Evolutionary conservation across 2,329 filamentous ascomycete genomes (phyloP).

Genomic region (Exophiala sp.): DNA sequence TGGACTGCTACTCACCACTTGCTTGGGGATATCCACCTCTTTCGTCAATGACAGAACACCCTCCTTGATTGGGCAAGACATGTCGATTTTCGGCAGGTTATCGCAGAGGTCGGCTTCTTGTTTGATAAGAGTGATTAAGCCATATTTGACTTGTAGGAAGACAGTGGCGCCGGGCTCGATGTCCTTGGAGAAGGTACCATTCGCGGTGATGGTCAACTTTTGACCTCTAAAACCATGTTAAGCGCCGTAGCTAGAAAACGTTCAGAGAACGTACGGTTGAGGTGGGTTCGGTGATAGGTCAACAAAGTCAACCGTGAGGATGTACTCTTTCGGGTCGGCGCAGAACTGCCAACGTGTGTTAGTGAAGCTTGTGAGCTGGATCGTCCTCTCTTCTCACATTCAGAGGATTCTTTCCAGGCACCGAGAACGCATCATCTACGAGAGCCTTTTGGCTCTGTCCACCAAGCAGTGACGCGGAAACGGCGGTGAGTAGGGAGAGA

Average conservation of each 20-base stretch:
- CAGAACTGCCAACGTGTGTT: constrained; percentile 56
- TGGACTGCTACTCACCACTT: constrained; percentile 41
- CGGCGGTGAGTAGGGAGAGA: constrained; percentile 44
- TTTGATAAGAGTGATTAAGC: constrained; percentile 82
- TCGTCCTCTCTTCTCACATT: constrained; percentile 33
- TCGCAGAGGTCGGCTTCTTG: constrained; percentile 83
- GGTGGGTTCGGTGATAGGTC: constrained; percentile 85
- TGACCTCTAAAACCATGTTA: constrained; percentile 58
- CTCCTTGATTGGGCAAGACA: constrained; percentile 82
- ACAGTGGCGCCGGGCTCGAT: constrained; percentile 79
- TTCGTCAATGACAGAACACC: constrained; percentile 72
- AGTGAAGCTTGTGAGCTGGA: neutral
- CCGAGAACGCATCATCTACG: constrained; percentile 55
- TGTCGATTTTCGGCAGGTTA: constrained; percentile 63
- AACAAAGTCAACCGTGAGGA: constrained; percentile 73
- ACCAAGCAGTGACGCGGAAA: constrained; percentile 44
- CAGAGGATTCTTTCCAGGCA: constrained; percentile 83
- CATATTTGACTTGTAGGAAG: constrained; percentile 84
- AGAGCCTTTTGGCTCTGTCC: constrained; percentile 53
- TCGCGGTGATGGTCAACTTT: constrained; percentile 73
- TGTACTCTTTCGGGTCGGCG: constrained; percentile 63
- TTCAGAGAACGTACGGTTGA: constrained; percentile 61
- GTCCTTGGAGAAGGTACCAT: constrained; percentile 67
- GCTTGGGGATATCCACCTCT: constrained; percentile 81
- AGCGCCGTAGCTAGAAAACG: neutral